These are phyloP conservation scores for Chlorella vulgaris DNA, from an alignment of 139 green algal genomes.

Conservation along the genomic window DNA sequence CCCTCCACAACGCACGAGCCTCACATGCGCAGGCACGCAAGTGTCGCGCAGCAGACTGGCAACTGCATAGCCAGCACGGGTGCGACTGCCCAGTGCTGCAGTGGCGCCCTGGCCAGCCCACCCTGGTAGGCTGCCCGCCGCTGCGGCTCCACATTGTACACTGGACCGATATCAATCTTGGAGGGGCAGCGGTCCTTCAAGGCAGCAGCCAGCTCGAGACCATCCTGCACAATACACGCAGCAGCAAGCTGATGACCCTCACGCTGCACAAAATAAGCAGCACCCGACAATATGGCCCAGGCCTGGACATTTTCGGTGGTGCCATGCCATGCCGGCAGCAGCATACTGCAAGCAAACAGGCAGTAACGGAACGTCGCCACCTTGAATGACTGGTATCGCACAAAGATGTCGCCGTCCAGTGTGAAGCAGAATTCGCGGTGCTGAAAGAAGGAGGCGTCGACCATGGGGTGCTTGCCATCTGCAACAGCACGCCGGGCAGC, in stretches of 20 bases:
- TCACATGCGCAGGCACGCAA: not conserved
- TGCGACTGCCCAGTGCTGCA: not conserved
- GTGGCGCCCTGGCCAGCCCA: not conserved
- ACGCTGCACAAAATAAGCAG: not conserved
- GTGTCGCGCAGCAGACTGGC: not conserved
- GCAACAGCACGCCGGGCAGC: not conserved
- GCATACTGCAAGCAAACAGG: not conserved
- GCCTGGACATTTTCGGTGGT: not conserved
- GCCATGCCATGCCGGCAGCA: not conserved
- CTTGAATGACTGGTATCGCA: conserved; percentile 98
- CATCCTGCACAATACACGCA: conserved; percentile 74
- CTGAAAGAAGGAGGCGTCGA: conserved; percentile 77
- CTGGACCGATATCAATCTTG: conserved; percentile 98
- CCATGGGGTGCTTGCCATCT: conserved; percentile 79
- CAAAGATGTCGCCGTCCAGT: conserved; percentile 96
- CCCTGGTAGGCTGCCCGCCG: conserved; percentile 69
- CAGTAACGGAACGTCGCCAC: conserved; percentile 50
- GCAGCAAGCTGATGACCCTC: not conserved
- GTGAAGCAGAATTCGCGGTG: conserved; percentile 98
- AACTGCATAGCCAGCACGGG: no score
- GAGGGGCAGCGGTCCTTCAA: conserved; percentile 77
- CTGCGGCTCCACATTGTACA: conserved; percentile 94
- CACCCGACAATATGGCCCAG: not conserved
- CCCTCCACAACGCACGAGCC: not conserved
- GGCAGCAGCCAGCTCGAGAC: conserved; percentile 68